Evolutionary conservation across 495 filamentous ascomycete species (phyloP), one percentile per base, ranked within the genome.

Genomic region (Xylaria scruposa): DNA sequence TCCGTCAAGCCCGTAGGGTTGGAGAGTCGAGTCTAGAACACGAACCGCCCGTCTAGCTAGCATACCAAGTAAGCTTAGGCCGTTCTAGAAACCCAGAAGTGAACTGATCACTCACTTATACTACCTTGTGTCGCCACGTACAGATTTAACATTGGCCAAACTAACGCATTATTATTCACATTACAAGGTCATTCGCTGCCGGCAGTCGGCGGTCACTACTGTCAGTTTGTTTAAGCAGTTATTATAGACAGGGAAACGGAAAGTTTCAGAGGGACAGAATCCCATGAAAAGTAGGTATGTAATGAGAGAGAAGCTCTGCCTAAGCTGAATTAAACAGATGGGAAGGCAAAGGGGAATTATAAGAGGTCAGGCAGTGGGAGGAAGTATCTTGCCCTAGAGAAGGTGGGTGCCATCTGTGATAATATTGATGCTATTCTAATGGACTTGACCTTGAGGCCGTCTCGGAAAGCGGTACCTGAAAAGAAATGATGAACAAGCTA

Each of bases 21-120:
- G n/a, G 31, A 53, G 10, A 19, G 44, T 51, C 17, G 63, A 47
- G n/a, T 66, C 63, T 66, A 66, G 63, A 66, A 66, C 63, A 46
- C 63, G 10, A 44, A 65, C 44, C 24, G 24, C 31, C 38, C 31
- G 61, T 10, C 59, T 24, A 62, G 26, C 47, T 38, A 29, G 26
- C 8, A 59, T 38, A 33, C 47, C 24, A 21, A 24, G 4, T 26
- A 31, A 59, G 8, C 51, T 15, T 46, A 21, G 63, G 19, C 63
- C 46, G 63, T 66, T 66, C 63, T 66, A 51, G 46, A 66, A 66
- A 51, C 13, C 29, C 15, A 21, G 7, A 19, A 51, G 44, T 58
- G 15, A 56, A 17, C 21, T n/a, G 6, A 53, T 51, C 46, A 19
- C 36, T 24, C 21, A 26, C 10, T 13, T 53, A 26, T 7, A n/a